Base-by-base conservation (phyloP, 768 basidiomycete genomes). In the Lactarius sanguifluus region DNA sequence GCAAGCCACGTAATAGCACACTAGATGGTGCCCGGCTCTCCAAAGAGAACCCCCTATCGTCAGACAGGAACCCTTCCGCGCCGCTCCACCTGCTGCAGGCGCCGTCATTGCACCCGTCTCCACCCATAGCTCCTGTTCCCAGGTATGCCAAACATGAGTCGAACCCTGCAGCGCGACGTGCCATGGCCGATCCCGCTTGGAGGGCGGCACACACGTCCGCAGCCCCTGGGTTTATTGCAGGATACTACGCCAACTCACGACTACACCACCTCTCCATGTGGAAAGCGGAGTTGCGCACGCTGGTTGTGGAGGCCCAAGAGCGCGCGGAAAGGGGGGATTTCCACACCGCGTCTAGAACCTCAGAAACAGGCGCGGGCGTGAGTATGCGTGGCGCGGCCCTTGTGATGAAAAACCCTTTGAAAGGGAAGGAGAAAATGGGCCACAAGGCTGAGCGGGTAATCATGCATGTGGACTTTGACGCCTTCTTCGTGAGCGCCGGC, bases 401-500 rank as follows among this genome's bases (percentile, higher is more conserved):
- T 3, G 75, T 81, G 4, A 73, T 80, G 72, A 79, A 76, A 63
- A 85, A 86, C 9, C 83, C 86, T 47, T 80, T 81, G 72, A 87
- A 88, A 69, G 82, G 80, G 54, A 88, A 86, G 74, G 81, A 79
- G 67, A 86, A 81, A 71, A 84, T 80, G 18, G 77, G 76, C 57
- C 82, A 81, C 50, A 80, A 80, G 40, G 70, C 81, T 40, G 83
- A 86, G 52, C 82, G 83, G 18, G 85, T 91, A 12, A 90, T 94
- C 72, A 92, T 95, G 91, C 93, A 95, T 72, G 92, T 91, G 70
- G 93, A 95, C 75, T 98, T 98, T 70, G 97, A 99, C 73, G 94
- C 89, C 69, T 98, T 98, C 81, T 99, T 99, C 73, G 96, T 98
- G 13, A 88, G 92, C 1, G 96, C 89, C n/a, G 93, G 94, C 0